These are phyloP conservation scores for Pythium dissotocum DNA, from an alignment of 352 stramenopile genomes.

Conservation along the genomic window DNA sequence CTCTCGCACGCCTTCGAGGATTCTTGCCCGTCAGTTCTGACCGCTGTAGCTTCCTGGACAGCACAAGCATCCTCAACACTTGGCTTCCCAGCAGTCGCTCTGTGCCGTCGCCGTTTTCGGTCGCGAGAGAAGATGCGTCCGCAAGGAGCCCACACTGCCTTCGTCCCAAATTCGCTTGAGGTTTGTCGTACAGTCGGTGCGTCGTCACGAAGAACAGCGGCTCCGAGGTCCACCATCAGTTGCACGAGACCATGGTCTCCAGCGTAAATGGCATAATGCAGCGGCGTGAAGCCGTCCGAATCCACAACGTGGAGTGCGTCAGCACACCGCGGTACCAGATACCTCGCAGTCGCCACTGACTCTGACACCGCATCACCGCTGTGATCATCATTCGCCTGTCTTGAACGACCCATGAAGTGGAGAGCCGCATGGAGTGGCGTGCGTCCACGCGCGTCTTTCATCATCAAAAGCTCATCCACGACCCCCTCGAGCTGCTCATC, in stretches of 20 bases:
- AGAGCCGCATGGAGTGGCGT: conserved; percentile 39
- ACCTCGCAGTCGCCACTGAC: conserved; percentile 23
- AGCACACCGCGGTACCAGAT: conserved; percentile 33
- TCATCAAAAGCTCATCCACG: conserved; percentile 30
- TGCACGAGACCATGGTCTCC: conserved; percentile 39
- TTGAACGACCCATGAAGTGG: not conserved
- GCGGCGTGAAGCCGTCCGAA: conserved; percentile 34
- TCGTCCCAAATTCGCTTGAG: not conserved
- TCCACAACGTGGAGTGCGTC: conserved; percentile 45
- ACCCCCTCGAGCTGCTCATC: not conserved
- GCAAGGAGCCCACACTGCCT: not conserved
- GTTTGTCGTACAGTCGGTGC: not conserved
- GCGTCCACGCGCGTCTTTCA: conserved; percentile 42
- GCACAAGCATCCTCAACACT: not conserved
- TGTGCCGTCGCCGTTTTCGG: not conserved
- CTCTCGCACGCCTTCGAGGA: conserved; percentile 21
- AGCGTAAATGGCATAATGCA: conserved; percentile 50
- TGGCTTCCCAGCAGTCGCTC: not conserved
- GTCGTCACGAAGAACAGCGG: conserved; percentile 20
- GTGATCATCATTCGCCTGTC: not conserved
- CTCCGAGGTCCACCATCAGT: conserved; percentile 45
- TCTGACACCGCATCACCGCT: not conserved
- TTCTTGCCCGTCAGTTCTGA: too few species aligned
- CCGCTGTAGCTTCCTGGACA: too few species aligned
- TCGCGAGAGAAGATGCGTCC: not conserved